phyloP scores from a whole-genome alignment of 257 asterid genomes.

The Nicotiana attenuata region DNA sequence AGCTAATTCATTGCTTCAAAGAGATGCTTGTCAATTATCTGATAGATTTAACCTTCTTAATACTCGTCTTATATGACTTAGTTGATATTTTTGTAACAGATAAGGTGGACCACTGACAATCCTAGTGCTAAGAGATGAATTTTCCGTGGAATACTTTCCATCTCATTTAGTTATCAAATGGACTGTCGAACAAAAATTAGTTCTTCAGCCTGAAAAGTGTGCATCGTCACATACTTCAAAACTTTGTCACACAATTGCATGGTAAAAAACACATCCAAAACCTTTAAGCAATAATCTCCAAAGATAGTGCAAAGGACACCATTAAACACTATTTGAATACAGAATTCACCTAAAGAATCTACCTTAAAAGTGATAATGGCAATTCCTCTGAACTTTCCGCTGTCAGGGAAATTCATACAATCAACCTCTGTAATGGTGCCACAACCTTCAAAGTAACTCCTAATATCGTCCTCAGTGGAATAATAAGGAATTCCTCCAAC shows the following conservation, averaged over 20 bases:
- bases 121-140: background rate
- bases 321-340: background rate
- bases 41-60: too few species aligned
- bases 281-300: background rate
- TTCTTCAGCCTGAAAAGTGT: background rate
- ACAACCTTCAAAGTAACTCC: slow-evolving; percentile 88
- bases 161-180: background rate
- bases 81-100: background rate
- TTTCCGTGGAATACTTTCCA: background rate
- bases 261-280: background rate
- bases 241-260: background rate
- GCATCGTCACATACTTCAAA: background rate
- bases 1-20: too few species aligned
- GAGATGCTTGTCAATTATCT: too few species aligned
- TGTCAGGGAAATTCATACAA: slow-evolving; percentile 86
- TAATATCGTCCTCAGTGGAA: slow-evolving; percentile 90
- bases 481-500: slow-evolving; percentile 98
- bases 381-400: slow-evolving; percentile 94
- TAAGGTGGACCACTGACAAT: background rate
- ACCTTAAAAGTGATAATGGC: slow-evolving; percentile 92
- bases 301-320: background rate
- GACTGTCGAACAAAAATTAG: background rate
- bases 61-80: too few species aligned
- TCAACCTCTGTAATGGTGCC: slow-evolving; percentile 78
- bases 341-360: slow-evolving; percentile 14